These are phyloP conservation scores for Spinellus fusiger DNA, from an alignment of 192 early-diverging fungal species.

Conservation along the genomic window DNA sequence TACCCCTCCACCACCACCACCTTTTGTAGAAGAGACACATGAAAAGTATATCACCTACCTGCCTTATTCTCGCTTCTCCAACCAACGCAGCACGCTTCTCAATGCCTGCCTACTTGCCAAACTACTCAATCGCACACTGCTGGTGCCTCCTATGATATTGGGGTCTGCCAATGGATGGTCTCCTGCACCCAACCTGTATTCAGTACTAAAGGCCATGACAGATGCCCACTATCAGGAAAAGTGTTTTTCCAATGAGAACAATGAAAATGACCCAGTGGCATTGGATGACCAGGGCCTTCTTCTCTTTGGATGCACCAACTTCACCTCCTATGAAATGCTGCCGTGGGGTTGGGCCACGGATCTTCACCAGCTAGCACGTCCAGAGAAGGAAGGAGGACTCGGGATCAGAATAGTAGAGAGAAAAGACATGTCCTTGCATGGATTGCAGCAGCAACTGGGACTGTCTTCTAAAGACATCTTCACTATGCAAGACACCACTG, in stretches of 20 bases:
- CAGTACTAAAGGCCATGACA: slow-evolving; percentile 5
- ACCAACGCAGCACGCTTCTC: slow-evolving; percentile 41
- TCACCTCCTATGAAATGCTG: slow-evolving; percentile 9
- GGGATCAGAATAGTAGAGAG: slow-evolving; percentile 12
- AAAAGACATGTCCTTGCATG: slow-evolving; percentile 1
- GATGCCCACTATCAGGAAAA: slow-evolving; percentile 2
- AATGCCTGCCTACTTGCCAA: slow-evolving; percentile 39
- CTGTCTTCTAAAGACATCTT: slow-evolving; percentile 29
- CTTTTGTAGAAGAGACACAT: too few relatives aligned
- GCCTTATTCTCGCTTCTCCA: slow-evolving; percentile 47
- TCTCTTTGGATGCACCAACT: slow-evolving; percentile 10
- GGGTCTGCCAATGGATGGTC: slow-evolving; percentile 17
- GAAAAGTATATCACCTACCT: slow-evolving; percentile 37
- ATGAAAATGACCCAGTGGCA: background rate
- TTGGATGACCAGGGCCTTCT: background rate
- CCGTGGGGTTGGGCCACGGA: slow-evolving; percentile 9
- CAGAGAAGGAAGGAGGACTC: slow-evolving; percentile 3
- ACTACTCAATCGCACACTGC: slow-evolving; percentile 39
- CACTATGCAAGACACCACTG: slow-evolving; percentile 31
- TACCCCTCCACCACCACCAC: too few relatives aligned
- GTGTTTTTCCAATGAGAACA: slow-evolving; percentile 1
- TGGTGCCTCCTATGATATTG: slow-evolving; percentile 32
- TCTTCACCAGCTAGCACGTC: background rate
- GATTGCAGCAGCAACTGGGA: slow-evolving; percentile 2
- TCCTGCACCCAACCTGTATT: slow-evolving; percentile 1